Percentiles rank a stretch among this genome's conserved stretches.
Conservation (phyloP, 306 rosid genomes). For the Medicago arabica region DNA sequence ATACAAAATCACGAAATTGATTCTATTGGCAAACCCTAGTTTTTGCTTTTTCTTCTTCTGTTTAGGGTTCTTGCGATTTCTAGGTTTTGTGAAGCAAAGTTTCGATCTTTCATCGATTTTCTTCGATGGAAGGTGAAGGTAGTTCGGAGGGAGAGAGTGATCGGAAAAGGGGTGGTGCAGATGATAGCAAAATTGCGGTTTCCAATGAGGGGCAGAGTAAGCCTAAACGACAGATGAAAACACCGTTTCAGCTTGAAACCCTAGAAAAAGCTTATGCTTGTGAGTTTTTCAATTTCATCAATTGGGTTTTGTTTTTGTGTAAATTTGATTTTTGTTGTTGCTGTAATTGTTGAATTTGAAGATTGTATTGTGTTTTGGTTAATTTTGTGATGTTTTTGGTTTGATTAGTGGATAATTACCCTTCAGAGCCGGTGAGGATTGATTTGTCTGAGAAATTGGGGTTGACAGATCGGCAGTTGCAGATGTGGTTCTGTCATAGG, state of each 20-base stretch:
- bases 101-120: conserved; percentile 59
- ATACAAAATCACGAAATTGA: conserved; percentile 38
- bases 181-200: conserved; percentile 57
- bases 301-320: background rate
- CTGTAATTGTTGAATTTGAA: background rate
- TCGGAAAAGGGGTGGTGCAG: conserved; percentile 45
- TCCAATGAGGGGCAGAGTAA: conserved; percentile 89
- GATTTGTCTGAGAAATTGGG: conserved; percentile 88
- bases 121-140: conserved; percentile 71
- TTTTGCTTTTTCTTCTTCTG: background rate
- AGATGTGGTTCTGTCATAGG: conserved; percentile 99
- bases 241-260: conserved; percentile 94
- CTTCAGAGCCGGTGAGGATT: conserved; percentile 75
- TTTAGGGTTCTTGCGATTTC: conserved; percentile 46
- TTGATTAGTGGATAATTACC: conserved; percentile 90
- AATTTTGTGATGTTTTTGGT: conserved; percentile 32
- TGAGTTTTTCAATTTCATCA: conserved; percentile 49
- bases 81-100: conserved; percentile 60
- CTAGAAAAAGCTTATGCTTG: conserved; percentile 93
- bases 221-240: conserved; percentile 99
- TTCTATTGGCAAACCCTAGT: conserved; percentile 56
- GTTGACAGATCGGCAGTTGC: conserved; percentile 95
- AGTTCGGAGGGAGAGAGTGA: conserved; percentile 70
- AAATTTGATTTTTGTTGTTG: conserved; percentile 6
- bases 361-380: background rate